Conservation (phyloP, 2,329 filamentous ascomycete species). For the Phaeoacremonium minimum region DNA sequence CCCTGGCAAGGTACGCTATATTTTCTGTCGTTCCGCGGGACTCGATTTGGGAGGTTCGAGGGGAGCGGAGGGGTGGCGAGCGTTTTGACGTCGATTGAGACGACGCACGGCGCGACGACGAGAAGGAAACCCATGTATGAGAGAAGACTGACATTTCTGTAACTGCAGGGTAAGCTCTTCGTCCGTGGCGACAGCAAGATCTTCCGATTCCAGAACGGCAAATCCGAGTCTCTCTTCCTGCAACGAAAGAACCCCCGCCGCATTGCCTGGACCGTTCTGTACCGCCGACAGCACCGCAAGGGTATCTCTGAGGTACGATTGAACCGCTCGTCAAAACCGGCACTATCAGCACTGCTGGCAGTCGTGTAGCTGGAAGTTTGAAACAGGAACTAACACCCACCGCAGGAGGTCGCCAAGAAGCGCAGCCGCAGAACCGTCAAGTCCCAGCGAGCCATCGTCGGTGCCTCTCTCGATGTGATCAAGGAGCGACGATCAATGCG, state of each 20-base stretch:
- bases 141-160: constrained; percentile 20
- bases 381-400: constrained; percentile 30
- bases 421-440: constrained; percentile 97
- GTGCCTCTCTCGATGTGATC: constrained; percentile 99
- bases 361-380: background rate
- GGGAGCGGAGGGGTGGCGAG: constrained; percentile 4
- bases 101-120: background rate
- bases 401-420: constrained; percentile 99
- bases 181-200: constrained; percentile 99
- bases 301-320: constrained; percentile 97
- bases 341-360: constrained; percentile 2
- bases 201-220: constrained; percentile 99
- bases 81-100: background rate
- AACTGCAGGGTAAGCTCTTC: constrained; percentile 91
- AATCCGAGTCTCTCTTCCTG: constrained; percentile 99
- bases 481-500: constrained; percentile 96
- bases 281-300: constrained; percentile 99
- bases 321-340: background rate
- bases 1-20: constrained; percentile 59
- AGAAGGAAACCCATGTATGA: background rate
- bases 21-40: constrained; percentile 3
- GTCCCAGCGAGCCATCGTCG: constrained; percentile 97
- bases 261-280: constrained; percentile 97
- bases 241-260: constrained; percentile 99
- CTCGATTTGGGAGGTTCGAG: background rate